Evolutionary conservation across 495 filamentous ascomycete genomes (phyloP).

Genomic region (Pyrenopolyporus hunteri): DNA sequence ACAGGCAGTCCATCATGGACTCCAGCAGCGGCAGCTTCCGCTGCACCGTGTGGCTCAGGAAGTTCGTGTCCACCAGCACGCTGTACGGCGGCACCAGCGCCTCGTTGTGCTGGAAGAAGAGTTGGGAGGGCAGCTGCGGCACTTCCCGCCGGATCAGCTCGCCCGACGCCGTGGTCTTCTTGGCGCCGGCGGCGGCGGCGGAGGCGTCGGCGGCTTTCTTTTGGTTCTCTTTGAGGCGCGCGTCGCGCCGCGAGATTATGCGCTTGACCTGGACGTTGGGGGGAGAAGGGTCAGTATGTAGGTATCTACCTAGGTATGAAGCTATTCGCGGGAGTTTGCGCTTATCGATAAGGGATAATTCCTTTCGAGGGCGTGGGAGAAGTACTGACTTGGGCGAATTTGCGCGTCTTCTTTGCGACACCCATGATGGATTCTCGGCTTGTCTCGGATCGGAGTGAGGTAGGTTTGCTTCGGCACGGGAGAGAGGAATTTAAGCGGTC

Average conservation of each 20-base stretch:
- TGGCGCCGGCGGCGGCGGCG: constrained; percentile 57
- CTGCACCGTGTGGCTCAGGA: constrained; percentile 88
- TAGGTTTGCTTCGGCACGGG: background rate
- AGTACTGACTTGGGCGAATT: constrained; percentile 52
- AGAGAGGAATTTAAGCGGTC: background rate
- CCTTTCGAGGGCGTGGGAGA: background rate
- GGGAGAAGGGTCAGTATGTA: background rate
- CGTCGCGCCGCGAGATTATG: constrained; percentile 66
- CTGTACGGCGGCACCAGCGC: constrained; percentile 88
- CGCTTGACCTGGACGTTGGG: constrained; percentile 59
- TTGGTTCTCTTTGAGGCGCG: constrained; percentile 62
- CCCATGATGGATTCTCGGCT: constrained; percentile 56
- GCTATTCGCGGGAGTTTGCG: background rate
- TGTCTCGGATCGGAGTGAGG: background rate
- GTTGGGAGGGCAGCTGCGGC: constrained; percentile 77
- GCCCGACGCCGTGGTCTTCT: constrained; percentile 40
- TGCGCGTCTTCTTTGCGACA: constrained; percentile 67
- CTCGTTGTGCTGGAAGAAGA: constrained; percentile 96
- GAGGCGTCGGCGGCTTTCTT: constrained; percentile 59
- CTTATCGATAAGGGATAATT: constrained; percentile 31
- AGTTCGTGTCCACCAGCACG: constrained; percentile 90
- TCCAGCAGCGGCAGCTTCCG: constrained; percentile 87
- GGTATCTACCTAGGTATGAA: too few relatives aligned
- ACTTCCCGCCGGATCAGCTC: constrained; percentile 70
- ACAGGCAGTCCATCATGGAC: constrained; percentile 74